Conservation (phyloP, 23 red algal genomes). For the Gracilaria domingensis region DNA sequence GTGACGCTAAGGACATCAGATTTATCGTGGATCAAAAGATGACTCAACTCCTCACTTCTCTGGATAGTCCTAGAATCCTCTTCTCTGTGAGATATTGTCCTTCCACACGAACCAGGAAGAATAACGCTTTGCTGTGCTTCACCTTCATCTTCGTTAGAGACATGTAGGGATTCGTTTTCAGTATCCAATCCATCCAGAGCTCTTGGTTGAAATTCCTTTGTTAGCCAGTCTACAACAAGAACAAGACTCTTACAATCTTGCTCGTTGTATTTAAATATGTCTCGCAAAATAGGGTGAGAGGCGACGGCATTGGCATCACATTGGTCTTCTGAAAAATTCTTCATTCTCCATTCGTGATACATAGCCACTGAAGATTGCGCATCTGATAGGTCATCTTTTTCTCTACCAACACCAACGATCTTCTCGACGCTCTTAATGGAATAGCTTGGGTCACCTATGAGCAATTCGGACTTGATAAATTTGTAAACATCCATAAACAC, state of each 20-base stretch:
- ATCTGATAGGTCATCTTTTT: constrained; percentile 73
- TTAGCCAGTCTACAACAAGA: constrained; percentile 71
- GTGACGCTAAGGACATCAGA: neutral
- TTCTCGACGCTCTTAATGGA: constrained; percentile 82
- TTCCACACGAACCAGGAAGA: constrained; percentile 73
- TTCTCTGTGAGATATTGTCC: constrained; percentile 27
- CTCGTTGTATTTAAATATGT: constrained; percentile 73
- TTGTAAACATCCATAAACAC: constrained; percentile 81
- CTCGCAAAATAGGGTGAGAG: constrained; percentile 28
- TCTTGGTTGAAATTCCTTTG: constrained; percentile 14
- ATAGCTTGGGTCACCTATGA: constrained; percentile 81
- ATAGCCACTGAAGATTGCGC: constrained; percentile 82
- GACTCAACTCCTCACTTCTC: constrained; percentile 42
- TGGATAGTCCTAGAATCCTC: constrained; percentile 69
- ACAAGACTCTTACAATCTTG: constrained; percentile 80
- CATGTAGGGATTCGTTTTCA: neutral
- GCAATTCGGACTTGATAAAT: constrained; percentile 48
- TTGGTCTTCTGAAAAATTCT: constrained; percentile 29
- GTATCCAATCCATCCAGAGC: neutral
- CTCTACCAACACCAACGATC: constrained; percentile 70
- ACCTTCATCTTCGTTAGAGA: neutral
- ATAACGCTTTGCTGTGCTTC: constrained; percentile 8
- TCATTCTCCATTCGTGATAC: constrained; percentile 83
- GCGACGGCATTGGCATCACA: neutral
- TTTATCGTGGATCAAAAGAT: constrained; percentile 28